Evolutionary conservation across 2,329 filamentous ascomycete genomes (phyloP), one percentile per base, ranked within the genome.

Genomic region (Fusarium sp.): DNA sequence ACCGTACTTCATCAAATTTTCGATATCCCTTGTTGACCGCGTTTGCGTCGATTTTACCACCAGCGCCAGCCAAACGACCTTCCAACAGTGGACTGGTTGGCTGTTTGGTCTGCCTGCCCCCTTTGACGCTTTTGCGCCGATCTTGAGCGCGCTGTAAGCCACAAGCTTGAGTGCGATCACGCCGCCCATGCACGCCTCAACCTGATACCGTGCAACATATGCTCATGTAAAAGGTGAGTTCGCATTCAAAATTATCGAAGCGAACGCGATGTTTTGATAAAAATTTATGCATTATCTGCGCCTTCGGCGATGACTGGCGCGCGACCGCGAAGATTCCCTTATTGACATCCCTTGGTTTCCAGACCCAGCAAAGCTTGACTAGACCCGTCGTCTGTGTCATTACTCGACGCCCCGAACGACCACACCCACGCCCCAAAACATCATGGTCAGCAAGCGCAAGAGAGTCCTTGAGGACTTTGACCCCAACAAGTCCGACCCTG

Each of bases 401-500:
- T 31, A 7, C 31, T 34, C 12, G n/a, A 34, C 31, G 12, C 31
- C 31, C 24, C 31, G 39, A 44, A 60, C 19, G 39, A 42, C 52
- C 41, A 38, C 53, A 41, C 25, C 19, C 19, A 29, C 53, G 32
- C 50, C 15, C 19, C 19, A 6, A 31, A 45, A 28, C 46, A 38
- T 19, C 39, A 77, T 77, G 76, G 71, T 68, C 40, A 72, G 73
- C 53, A 88, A 88, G 73, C 79, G 87, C 50, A 89, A 88, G 80
- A 78, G 82, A 62, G 80, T 80, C 55, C 75, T 86, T 52, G 82
- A 86, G 62, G 80, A 81, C 51, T 89, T 89, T 66, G 87, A 90
- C 73, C 85, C 85, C 4, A 89, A 88, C 73, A 84, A 87, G 71
- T 89, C 87, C 46, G 87, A 90, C 66, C 80, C 87, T 3, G 83